A percentile compares a stretch with the other conserved stretches of the same genome.
Evolutionary conservation across 257 asterid genomes (phyloP).

Genomic region (Solanum appendiculatum): DNA sequence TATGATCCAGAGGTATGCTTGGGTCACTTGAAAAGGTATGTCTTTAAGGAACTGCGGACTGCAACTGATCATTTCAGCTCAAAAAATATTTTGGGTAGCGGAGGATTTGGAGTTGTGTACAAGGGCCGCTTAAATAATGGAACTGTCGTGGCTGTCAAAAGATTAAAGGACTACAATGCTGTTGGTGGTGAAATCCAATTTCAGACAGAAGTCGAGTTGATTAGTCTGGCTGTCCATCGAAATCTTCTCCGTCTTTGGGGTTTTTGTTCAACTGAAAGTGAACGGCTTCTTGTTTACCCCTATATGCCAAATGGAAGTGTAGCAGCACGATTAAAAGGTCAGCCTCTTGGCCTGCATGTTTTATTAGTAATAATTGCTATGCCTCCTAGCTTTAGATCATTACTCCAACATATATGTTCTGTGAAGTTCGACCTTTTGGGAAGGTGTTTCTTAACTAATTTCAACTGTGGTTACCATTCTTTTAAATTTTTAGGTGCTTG

Average conservation of each 20-base stretch:
- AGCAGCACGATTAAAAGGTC: constrained; percentile 29
- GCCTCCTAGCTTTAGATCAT: background rate
- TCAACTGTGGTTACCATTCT: background rate
- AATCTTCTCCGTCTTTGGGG: constrained; percentile 25
- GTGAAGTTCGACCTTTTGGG: background rate
- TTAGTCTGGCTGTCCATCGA: constrained; percentile 27
- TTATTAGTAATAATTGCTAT: background rate
- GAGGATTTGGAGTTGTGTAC: constrained; percentile 34
- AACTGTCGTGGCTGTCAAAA: constrained; percentile 22
- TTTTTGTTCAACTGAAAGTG: constrained; percentile 20
- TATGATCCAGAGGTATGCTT: constrained; percentile 15
- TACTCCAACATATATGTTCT: background rate
- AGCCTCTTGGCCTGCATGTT: background rate
- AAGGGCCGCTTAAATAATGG: constrained; percentile 20
- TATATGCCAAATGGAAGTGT: constrained; percentile 35
- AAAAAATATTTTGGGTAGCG: constrained; percentile 24
- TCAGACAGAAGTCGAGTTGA: constrained; percentile 31
- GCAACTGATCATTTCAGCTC: constrained; percentile 27
- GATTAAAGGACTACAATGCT: constrained; percentile 12
- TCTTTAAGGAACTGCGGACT: constrained; percentile 10
- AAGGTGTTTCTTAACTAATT: background rate
- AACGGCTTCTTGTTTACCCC: constrained; percentile 29
- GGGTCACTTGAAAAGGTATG: constrained; percentile 19
- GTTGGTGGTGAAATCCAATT: constrained; percentile 20
- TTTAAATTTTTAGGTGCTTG: background rate